Base-by-base conservation (phyloP, 2,329 filamentous ascomycete species). In the Neofusicoccum cordaticola region DNA sequence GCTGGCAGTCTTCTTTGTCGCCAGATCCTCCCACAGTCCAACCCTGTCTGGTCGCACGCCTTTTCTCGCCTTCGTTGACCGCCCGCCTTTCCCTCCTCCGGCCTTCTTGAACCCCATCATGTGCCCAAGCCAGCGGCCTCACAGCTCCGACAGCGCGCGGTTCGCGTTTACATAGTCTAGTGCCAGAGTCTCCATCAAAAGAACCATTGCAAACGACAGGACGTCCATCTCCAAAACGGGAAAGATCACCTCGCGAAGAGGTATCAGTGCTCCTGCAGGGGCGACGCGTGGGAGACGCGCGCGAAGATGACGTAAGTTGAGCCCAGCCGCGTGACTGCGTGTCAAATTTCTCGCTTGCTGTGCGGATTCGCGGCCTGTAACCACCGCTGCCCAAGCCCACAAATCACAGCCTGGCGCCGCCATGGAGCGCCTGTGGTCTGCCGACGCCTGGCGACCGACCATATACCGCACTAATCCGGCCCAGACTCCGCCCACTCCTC, bases 401-500 rank as follows among this genome's bases (percentile, higher is more conserved):
- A 47, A 60, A 60, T 60, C 42, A 37, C 48, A 37, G 41, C 39
- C 13, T 34, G 45, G 17, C 15, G 37, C 52, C 52, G 37, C 11
- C 12, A 58, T 60, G 56, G 41, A 60, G 41, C 56, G 56, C n/a
- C 27, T 27, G 41, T 60, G 56, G 56, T 15, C 42, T 22, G 4
- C 56, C 56, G 42, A 60, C 56, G 27, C 15, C 12, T 47, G 27
- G 22, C 15, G 13, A 4, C 41, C 41, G 34, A 60, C 56, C 35
- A 60, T 60, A 45, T 47, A 60, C 22, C 56, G 42, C 56, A 60
- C 56, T 47, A 60, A 47, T 37, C 56, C 56, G 4, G 42, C 56
- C 27, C 56, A 60, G 17, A 60, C 56, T 12, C 27, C 56, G 6
- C 42, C 42, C 11, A 12, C 35, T 22, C 27, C 2, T 37, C 8